Evolutionary conservation across 2,329 filamentous ascomycete species (phyloP).

Genomic region (Ascosphaera aggregata): DNA sequence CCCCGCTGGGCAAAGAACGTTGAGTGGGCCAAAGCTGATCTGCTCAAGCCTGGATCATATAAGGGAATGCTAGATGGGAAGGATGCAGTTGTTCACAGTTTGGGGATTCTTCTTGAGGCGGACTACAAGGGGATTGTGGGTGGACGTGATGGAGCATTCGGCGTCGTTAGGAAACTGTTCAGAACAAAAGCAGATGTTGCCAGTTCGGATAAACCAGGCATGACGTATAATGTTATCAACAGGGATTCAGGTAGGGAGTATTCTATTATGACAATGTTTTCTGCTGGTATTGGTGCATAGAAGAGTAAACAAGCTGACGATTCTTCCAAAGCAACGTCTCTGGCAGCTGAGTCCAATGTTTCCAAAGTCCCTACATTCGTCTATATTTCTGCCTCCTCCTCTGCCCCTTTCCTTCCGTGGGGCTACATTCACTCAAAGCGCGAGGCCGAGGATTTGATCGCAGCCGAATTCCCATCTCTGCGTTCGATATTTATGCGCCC

Average conservation of each 20-base stretch:
- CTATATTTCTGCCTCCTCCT: slow-evolving; percentile 73
- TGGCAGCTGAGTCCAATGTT: slow-evolving; percentile 51
- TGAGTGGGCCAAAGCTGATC: slow-evolving; percentile 69
- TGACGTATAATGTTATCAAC: slow-evolving; percentile 97
- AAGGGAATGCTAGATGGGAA: slow-evolving; percentile 49
- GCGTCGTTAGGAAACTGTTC: too few relatives aligned
- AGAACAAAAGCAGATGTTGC: too few relatives aligned
- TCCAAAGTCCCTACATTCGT: slow-evolving; percentile 48
- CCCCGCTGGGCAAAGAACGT: slow-evolving; percentile 68
- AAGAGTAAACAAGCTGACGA: too few relatives aligned
- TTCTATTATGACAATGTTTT: too few relatives aligned
- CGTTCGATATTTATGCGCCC: slow-evolving; percentile 64
- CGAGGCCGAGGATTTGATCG: slow-evolving; percentile 61
- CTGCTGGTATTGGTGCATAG: too few relatives aligned
- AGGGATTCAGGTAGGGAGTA: slow-evolving; percentile 47
- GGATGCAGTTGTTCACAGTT: slow-evolving; percentile 73
- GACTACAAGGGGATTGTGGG: slow-evolving; percentile 95
- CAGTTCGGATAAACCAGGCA: too few relatives aligned
- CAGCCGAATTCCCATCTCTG: slow-evolving; percentile 47
- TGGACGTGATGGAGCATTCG: too few relatives aligned
- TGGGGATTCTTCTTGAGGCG: slow-evolving; percentile 89
- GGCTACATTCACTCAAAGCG: slow-evolving; percentile 84
- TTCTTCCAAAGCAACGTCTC: slow-evolving; percentile 41
- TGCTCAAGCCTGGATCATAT: slow-evolving; percentile 65
- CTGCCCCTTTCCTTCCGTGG: slow-evolving; percentile 59